Percentiles rank a stretch among this genome's conserved stretches.
phyloP scores from a whole-genome alignment of 495 filamentous ascomycete genomes.

The Elaphomyces granulatus region DNA sequence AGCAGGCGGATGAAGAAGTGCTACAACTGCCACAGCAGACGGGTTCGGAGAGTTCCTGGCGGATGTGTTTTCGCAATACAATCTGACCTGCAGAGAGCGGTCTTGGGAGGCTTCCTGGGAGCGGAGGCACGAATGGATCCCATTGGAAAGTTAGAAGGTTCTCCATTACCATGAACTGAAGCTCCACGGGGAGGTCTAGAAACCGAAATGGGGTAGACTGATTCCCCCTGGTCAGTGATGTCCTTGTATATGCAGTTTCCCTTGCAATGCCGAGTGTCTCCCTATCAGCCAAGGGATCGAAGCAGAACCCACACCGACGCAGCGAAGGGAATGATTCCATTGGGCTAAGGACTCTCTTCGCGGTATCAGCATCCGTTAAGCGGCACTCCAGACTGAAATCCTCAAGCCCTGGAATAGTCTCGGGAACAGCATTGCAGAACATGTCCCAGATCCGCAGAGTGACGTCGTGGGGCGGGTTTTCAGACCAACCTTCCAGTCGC shows the following conservation, averaged over 20 bases:
- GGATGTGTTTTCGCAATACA: constrained; percentile 2
- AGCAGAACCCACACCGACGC: constrained; percentile 11
- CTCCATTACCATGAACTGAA: constrained; percentile 16
- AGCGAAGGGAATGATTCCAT: constrained; percentile 12
- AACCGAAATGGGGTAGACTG: constrained; percentile 13
- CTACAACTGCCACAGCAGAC: constrained; percentile 2
- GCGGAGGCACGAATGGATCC: constrained; percentile 7
- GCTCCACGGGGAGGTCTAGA: constrained; percentile 14
- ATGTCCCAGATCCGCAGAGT: constrained; percentile 8
- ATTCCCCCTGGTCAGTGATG: not conserved
- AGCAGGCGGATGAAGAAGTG: constrained; percentile 6
- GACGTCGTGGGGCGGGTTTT: constrained; percentile 4
- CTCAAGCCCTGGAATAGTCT: constrained; percentile 9
- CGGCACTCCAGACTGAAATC: constrained; percentile 14
- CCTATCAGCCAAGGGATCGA: constrained; percentile 6
- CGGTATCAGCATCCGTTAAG: constrained; percentile 11
- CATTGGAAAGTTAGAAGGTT: constrained; percentile 8
- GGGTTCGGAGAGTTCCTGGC: constrained; percentile 7
- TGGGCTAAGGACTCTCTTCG: constrained; percentile 6
- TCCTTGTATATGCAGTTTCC: constrained; percentile 1
- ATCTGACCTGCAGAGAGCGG: no score
- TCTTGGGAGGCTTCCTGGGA: not conserved
- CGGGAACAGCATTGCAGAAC: constrained; percentile 9
- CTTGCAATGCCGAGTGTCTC: constrained; percentile 9
- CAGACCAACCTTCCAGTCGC: constrained; percentile 4